A percentile compares a stretch with the other conserved stretches of the same genome.
phyloP scores from a whole-genome alignment of 2,329 filamentous ascomycete species.

The Dothistroma septosporum region DNA sequence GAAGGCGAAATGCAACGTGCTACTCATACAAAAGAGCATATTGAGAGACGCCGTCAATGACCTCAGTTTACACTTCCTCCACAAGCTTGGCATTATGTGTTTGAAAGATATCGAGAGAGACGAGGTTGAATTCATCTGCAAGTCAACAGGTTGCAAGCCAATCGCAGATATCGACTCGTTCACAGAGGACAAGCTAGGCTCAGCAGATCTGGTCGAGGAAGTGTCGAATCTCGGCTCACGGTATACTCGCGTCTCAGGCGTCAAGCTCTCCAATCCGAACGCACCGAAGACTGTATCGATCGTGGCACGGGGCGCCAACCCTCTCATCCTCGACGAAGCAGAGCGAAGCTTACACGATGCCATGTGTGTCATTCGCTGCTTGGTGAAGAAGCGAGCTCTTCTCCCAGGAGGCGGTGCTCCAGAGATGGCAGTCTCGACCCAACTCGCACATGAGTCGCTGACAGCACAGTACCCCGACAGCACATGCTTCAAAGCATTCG shows the following conservation, averaged over 20 bases:
- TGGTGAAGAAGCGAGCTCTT: constrained; percentile 99
- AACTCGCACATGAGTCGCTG: constrained; percentile 76
- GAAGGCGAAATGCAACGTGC: constrained; percentile 98
- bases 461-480: constrained; percentile 85
- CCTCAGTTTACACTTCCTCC: constrained; percentile 92
- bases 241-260: constrained; percentile 91
- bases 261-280: constrained; percentile 59
- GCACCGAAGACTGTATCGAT: constrained; percentile 85
- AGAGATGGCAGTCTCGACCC: constrained; percentile 91
- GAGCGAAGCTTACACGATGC: constrained; percentile 96
- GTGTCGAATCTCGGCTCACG: constrained; percentile 79
- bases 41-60: constrained; percentile 97
- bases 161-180: constrained; percentile 98
- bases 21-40: constrained; percentile 98
- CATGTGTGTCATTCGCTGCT: constrained; percentile 91
- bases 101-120: constrained; percentile 98
- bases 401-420: constrained; percentile 95
- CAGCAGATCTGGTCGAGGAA: constrained; percentile 91
- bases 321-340: constrained; percentile 90
- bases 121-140: constrained; percentile 99
- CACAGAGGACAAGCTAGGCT: constrained; percentile 95
- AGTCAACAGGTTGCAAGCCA: constrained; percentile 97
- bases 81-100: constrained; percentile 90
- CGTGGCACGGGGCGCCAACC: constrained; percentile 90
- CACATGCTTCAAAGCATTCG: constrained; percentile 99